phyloP scores from a whole-genome alignment of 2,329 filamentous ascomycete genomes.

The Aureobasidium sp. region DNA sequence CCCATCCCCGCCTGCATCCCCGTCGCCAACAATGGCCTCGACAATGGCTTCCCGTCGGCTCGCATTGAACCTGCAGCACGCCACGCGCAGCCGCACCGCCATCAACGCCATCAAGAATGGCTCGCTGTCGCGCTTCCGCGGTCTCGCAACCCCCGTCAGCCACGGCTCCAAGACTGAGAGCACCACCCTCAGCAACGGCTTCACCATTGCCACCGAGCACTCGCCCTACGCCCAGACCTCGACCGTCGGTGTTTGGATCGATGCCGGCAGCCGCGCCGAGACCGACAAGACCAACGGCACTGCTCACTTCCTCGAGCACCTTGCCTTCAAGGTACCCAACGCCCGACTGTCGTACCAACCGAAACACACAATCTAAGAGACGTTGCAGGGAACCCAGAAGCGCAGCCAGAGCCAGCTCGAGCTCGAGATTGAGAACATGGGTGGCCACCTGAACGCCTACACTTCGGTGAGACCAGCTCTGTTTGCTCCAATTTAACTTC shows the following conservation, averaged over 20 bases:
- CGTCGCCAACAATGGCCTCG: constrained; percentile 17
- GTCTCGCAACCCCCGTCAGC: constrained; percentile 76
- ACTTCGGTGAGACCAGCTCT: constrained; percentile 67
- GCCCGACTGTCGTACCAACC: constrained; percentile 4
- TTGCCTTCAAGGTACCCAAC: constrained; percentile 86
- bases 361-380: constrained; percentile 3
- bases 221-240: constrained; percentile 97
- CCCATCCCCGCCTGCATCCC: constrained; percentile 31
- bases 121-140: constrained; percentile 67
- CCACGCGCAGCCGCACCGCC: constrained; percentile 78
- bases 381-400: constrained; percentile 71
- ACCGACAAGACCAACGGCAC: constrained; percentile 98
- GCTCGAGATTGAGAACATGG: constrained; percentile 99
- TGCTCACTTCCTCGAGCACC: constrained; percentile 98
- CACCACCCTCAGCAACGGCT: constrained; percentile 92
- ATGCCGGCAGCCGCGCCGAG: constrained; percentile 95
- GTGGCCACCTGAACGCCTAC: constrained; percentile 97
- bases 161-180: constrained; percentile 78
- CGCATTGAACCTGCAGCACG: constrained; percentile 86
- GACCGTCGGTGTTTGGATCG: constrained; percentile 98
- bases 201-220: constrained; percentile 97
- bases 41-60: constrained; percentile 94
- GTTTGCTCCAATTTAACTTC: no score
- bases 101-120: constrained; percentile 58
- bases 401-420: constrained; percentile 95